Percentiles rank a stretch among this genome's conserved stretches.
These are phyloP conservation scores for Tetrapisispora arboricola DNA, from an alignment of 805 yeast species.

Conservation along the genomic window DNA sequence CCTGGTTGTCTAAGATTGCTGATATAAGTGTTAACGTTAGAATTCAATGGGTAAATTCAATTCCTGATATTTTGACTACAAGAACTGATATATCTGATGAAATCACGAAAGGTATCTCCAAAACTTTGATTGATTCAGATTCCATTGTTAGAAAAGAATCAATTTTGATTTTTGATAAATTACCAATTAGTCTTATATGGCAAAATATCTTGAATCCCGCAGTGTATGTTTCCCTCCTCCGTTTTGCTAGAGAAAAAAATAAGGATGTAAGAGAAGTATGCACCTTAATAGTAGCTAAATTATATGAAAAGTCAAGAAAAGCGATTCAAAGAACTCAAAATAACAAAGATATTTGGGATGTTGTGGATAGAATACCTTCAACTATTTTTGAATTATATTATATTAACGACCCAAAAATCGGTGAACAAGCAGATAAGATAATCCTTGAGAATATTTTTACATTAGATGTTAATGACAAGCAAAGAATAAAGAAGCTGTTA, in stretches of 20 bases:
- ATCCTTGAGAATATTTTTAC: conserved; percentile 57
- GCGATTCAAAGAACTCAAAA: conserved; percentile 10
- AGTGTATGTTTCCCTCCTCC: conserved; percentile 45
- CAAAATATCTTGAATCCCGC: conserved; percentile 37
- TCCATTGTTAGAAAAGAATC: conserved; percentile 61
- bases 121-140: conserved; percentile 65
- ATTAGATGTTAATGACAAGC: conserved; percentile 34
- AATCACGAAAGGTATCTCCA: conserved; percentile 46
- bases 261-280: conserved; percentile 51
- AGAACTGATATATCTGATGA: conserved; percentile 42
- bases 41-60: conserved; percentile 55
- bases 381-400: conserved; percentile 55
- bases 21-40: conserved; percentile 62
- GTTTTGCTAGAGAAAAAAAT: conserved; percentile 63
- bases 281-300: conserved; percentile 41
- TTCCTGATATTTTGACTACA: conserved; percentile 37
- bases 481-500: conserved; percentile 46
- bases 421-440: conserved; percentile 50
- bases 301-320: conserved; percentile 42
- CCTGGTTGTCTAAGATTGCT: conserved; percentile 66
- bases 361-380: conserved; percentile 45
- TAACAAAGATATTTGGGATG: conserved; percentile 21
- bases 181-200: conserved; percentile 40
- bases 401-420: conserved; percentile 60
- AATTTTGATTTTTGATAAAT: conserved; percentile 37